Evolutionary conservation across 2,329 filamentous ascomycete species (phyloP).

Genomic region (Raffaelea albimanens): DNA sequence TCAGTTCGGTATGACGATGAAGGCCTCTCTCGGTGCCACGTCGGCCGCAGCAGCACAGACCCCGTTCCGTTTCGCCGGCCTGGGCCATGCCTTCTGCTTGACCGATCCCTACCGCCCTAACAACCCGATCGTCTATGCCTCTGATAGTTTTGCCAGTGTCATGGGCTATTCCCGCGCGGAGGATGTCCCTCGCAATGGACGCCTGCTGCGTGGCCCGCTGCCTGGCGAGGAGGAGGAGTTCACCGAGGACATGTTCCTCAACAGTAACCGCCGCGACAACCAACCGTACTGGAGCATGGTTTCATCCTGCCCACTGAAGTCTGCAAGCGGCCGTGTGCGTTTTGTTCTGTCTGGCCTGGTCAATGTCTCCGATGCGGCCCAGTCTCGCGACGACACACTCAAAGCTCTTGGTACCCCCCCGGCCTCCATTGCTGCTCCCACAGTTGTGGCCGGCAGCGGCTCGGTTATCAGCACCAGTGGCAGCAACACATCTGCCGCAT

Average conservation of each 20-base stretch:
- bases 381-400: constrained; percentile 39
- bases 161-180: constrained; percentile 37
- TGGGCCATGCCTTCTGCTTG: constrained; percentile 50
- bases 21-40: constrained; percentile 29
- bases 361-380: constrained; percentile 45
- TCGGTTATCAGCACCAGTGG: not conserved
- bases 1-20: constrained; percentile 36
- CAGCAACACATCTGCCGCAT: not conserved
- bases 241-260: constrained; percentile 31
- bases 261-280: constrained; percentile 34
- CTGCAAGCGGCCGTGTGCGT: constrained; percentile 33
- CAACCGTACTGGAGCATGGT: constrained; percentile 48
- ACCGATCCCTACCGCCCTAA: constrained; percentile 40
- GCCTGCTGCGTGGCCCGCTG: constrained; percentile 34
- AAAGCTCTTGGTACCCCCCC: constrained; percentile 33
- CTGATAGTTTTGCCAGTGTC: constrained; percentile 38
- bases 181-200: constrained; percentile 36
- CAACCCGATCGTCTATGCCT: constrained; percentile 40
- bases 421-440: constrained; percentile 16
- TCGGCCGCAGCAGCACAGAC: constrained; percentile 17
- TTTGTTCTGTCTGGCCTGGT: constrained; percentile 49
- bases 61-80: constrained; percentile 24
- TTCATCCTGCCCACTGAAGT: constrained; percentile 41
- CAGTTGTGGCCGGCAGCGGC: not conserved
- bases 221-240: constrained; percentile 29